Conservation (phyloP, 257 asterid genomes). For the Verbena officinalis region DNA sequence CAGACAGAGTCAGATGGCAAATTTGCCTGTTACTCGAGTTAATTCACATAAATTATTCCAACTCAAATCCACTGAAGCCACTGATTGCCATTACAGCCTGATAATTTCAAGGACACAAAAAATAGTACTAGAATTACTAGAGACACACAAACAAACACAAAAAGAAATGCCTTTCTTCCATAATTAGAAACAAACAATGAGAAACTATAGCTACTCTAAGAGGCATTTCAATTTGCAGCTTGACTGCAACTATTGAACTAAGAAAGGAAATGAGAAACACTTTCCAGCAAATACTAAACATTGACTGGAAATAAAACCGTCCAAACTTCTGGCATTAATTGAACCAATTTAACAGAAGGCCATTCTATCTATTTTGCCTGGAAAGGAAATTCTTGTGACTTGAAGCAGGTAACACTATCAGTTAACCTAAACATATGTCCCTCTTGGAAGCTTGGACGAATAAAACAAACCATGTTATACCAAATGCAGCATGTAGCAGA, state of each 20-base stretch:
- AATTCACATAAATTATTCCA: not conserved
- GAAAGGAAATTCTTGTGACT: not conserved
- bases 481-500: not conserved
- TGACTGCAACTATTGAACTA: conserved; percentile 15
- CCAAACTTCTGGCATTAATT: not conserved
- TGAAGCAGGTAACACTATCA: conserved; percentile 9
- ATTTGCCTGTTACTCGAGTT: not conserved
- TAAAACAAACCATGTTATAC: conserved; percentile 13
- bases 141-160: not conserved
- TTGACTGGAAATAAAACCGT: conserved; percentile 4
- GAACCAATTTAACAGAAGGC: conserved; percentile 9
- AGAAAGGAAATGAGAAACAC: conserved; percentile 16
- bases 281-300: conserved; percentile 14
- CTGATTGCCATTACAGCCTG: conserved; percentile 14
- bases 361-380: conserved; percentile 3
- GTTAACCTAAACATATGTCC: conserved; percentile 12
- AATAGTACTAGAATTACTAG: conserved; percentile 2
- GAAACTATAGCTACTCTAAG: conserved; percentile 18
- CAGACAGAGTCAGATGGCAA: conserved; percentile 5
- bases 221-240: conserved; percentile 17
- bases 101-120: conserved; percentile 4
- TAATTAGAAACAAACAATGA: conserved; percentile 3
- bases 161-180: not conserved
- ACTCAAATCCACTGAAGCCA: conserved; percentile 16
- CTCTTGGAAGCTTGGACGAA: conserved; percentile 1